A percentile compares a stretch with the other conserved stretches of the same genome.
These are phyloP conservation scores for Xylariaceae sp. DNA, from an alignment of 2,329 filamentous ascomycete genomes.

Conservation along the genomic window DNA sequence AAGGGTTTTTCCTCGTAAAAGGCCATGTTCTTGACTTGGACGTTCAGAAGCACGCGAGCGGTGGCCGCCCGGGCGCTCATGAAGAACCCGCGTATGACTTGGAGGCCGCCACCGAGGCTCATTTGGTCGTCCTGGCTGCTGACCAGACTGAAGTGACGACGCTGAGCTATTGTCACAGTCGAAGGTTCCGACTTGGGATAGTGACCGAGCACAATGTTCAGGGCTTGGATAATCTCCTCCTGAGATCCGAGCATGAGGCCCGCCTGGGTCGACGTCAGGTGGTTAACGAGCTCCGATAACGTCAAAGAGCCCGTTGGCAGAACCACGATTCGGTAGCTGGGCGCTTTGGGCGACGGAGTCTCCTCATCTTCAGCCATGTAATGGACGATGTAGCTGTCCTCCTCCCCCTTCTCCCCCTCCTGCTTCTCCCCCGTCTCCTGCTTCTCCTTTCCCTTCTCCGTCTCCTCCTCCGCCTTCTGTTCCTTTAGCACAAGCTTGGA, in stretches of 20 bases:
- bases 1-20: conserved; percentile 4
- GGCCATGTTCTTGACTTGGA: conserved; percentile 6
- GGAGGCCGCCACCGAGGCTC: conserved; percentile 3
- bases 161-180: conserved; percentile 1
- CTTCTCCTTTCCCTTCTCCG: no score
- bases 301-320: conserved; percentile 1
- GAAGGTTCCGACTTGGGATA: conserved; percentile 1
- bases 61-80: conserved; percentile 5
- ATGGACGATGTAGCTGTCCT: not conserved
- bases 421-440: no score
- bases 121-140: not conserved
- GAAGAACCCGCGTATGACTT: conserved; percentile 6
- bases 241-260: conserved; percentile 2
- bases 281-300: conserved; percentile 3
- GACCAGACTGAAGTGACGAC: conserved; percentile 2
- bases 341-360: conserved; percentile 1
- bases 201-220: conserved; percentile 5
- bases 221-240: conserved; percentile 4
- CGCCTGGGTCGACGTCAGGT: conserved; percentile 4
- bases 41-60: conserved; percentile 5
- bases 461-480: no score
- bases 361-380: conserved; percentile 3
- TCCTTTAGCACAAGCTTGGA: not conserved
- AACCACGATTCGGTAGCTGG: not conserved
- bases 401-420: no score